These are phyloP conservation scores for Nicotiana obtusifolia DNA, from an alignment of 257 asterid genomes.

Conservation along the genomic window DNA sequence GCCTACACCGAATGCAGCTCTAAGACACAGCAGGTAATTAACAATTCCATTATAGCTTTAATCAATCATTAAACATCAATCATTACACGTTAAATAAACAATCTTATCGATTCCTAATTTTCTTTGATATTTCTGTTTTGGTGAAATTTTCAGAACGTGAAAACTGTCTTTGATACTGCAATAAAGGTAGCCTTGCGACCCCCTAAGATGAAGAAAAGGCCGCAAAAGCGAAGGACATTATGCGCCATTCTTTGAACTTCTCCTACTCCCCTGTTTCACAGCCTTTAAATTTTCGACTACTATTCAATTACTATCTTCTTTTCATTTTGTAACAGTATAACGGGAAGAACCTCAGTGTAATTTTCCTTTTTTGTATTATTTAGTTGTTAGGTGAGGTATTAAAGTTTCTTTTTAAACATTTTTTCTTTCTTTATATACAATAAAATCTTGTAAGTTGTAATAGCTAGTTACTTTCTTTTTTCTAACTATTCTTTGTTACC, in stretches of 20 bases:
- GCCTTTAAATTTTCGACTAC: not conserved
- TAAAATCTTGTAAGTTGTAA: not conserved
- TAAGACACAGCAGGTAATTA: conserved; percentile 77
- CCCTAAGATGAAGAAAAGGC: conserved; percentile 62
- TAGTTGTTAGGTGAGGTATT: not conserved
- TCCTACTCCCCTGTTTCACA: not conserved
- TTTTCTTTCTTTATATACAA: not conserved
- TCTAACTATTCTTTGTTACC: not conserved
- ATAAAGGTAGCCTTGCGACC: conserved; percentile 80
- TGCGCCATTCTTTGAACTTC: conserved; percentile 47
- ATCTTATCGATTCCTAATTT: not conserved
- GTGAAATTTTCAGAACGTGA: conserved; percentile 57
- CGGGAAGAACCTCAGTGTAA: not conserved
- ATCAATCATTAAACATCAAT: not conserved
- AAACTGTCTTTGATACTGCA: conserved; percentile 72
- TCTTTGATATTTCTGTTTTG: not conserved
- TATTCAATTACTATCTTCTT: not conserved
- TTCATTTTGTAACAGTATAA: not conserved
- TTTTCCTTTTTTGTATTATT: not conserved
- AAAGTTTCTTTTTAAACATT: not conserved
- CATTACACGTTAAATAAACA: not conserved
- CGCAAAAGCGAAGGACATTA: conserved; percentile 38
- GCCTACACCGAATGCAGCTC: conserved; percentile 88
- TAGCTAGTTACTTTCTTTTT: not conserved
- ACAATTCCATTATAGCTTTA: not conserved